Percentiles rank a stretch among this genome's conserved stretches.
Evolutionary conservation across 208 protist genomes (phyloP).

Genomic region (Acanthamoeba triangularis): DNA sequence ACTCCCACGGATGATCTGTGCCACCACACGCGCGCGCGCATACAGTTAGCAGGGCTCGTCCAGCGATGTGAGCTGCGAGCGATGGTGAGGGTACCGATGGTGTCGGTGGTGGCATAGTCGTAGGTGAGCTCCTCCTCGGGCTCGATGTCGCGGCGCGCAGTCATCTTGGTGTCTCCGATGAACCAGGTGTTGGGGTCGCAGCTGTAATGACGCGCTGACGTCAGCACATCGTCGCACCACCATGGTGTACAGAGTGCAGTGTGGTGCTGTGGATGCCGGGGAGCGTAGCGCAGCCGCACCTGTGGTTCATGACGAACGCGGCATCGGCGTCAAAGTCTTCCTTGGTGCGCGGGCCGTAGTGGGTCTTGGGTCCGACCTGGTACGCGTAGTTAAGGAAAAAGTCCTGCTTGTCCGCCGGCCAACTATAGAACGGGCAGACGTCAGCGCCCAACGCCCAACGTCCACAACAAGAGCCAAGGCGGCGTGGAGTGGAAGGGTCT

Average conservation of each 20-base stretch:
- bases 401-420: not conserved
- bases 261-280: not conserved
- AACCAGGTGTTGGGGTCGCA: slow-evolving; percentile 79
- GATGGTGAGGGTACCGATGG: not conserved
- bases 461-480: not conserved
- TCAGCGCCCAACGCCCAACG: no score
- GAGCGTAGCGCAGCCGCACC: not conserved
- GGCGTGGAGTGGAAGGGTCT: no score
- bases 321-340: slow-evolving; percentile 75
- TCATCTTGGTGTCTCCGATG: slow-evolving; percentile 73
- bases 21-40: not conserved
- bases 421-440: no score
- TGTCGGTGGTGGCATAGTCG: slow-evolving; percentile 76
- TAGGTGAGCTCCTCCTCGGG: slow-evolving; percentile 77
- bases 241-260: not conserved
- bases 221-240: not conserved
- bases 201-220: not conserved
- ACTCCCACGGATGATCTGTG: slow-evolving; percentile 71
- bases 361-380: slow-evolving; percentile 75
- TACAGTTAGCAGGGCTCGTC: not conserved
- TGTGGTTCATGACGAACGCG: slow-evolving; percentile 76
- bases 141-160: slow-evolving; percentile 66
- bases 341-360: slow-evolving; percentile 67
- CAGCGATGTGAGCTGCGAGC: not conserved
- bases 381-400: slow-evolving; percentile 73